phyloP scores from a whole-genome alignment of 768 basidiomycete species.

The Suillus plorans region DNA sequence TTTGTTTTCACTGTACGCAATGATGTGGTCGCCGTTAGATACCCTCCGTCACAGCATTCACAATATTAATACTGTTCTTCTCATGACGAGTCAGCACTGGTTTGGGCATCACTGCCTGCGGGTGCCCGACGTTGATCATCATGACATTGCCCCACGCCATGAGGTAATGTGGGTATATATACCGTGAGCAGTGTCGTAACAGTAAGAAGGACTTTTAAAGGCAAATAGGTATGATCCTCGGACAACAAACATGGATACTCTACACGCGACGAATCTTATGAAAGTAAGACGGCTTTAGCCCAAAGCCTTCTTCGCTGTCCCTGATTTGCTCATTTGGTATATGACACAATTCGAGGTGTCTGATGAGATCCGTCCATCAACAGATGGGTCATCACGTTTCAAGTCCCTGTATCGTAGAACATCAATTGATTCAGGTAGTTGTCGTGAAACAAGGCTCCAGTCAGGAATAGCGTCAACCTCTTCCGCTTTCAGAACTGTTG shows the following conservation, averaged over 20 bases:
- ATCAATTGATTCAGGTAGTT: neutral
- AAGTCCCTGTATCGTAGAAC: too few relatives aligned
- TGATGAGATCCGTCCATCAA: neutral
- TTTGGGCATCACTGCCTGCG: neutral
- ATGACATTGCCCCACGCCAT: neutral
- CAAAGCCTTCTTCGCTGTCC: neutral
- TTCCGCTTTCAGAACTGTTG: neutral
- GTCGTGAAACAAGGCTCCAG: neutral
- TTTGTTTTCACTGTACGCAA: too few relatives aligned
- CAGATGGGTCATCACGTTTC: neutral
- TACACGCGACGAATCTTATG: neutral
- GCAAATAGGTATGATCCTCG: neutral
- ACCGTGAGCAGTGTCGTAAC: neutral
- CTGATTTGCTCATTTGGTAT: too few relatives aligned
- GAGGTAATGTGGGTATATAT: neutral
- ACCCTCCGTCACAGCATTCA: neutral
- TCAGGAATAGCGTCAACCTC: neutral
- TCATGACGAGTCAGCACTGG: neutral
- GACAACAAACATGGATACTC: neutral
- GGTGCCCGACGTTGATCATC: neutral
- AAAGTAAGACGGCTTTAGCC: neutral
- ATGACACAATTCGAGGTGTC: neutral
- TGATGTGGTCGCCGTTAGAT: neutral
- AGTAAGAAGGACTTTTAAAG: neutral
- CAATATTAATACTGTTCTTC: conserved; percentile 1